Evolutionary conservation across 768 basidiomycete species (phyloP), one percentile per base, ranked within the genome.

Genomic region (Scleroderma citrinum): DNA sequence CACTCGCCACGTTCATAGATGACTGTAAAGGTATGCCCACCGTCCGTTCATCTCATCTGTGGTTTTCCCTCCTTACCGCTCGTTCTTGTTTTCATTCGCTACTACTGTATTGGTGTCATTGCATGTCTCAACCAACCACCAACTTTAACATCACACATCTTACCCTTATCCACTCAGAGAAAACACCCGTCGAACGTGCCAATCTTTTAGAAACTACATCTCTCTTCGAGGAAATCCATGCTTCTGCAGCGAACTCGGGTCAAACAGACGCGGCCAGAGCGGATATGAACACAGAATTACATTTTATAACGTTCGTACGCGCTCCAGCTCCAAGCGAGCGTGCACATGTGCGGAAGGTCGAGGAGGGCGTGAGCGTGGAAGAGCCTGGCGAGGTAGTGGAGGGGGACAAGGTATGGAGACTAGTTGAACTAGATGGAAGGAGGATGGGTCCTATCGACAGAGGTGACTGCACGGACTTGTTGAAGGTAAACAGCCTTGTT

Each of bases 291-390:
- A 87, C 86, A 0, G 76, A 88, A 57, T 71, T 91, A 7, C 94
- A 96, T 67, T 97, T 94, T 55, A 88, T 87, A 1, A 83, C 85
- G 58, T 97, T 96, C 58, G 80, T 96, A 30, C 74, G 76, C 50
- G 87, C 87, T 0, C 80, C 82, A 1, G 71, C 67, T 29, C 62
- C 70, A 2, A 63, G 65, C 2, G 54, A 35, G 39, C 56, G 16
- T 49, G 48, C 19, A 53, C 37, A 47, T 63, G 20, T 49, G 16
- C 29, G 56, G 58, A 93, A 96, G 65, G n/a, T n/a, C n/a, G 71
- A 96, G 39, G 92, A 96, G 66, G 92, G 93, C 1, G 69, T 81
- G 38, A 69, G 92, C 37, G 67, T 62, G 10, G 88, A 87, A 3
- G 43, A 32, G n/a, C 43, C 17, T 7, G 43, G 43, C 5, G 29